Conservation (phyloP, 2,329 filamentous ascomycete genomes). For the Gremmenia infestans region DNA sequence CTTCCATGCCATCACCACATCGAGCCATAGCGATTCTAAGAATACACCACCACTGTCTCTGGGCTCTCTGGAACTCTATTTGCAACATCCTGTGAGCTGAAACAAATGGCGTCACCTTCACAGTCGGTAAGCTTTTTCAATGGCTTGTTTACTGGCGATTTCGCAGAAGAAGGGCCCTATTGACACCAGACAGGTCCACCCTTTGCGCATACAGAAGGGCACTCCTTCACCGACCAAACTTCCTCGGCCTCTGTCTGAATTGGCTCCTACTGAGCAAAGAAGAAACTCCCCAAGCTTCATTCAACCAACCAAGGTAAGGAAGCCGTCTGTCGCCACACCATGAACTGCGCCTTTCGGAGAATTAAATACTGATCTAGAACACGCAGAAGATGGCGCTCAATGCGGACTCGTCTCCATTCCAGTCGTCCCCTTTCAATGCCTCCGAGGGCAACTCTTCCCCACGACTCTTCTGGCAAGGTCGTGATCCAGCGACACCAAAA, state of each 20-base stretch:
- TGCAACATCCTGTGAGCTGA: not conserved
- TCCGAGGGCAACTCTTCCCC: constrained; percentile 63
- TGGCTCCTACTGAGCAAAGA: constrained; percentile 78
- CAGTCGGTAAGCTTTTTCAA: constrained; percentile 20
- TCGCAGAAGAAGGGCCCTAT: not conserved
- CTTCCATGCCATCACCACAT: constrained; percentile 19
- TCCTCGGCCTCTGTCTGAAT: constrained; percentile 78
- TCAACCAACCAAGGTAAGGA: constrained; percentile 63
- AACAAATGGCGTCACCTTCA: constrained; percentile 24
- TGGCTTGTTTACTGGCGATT: constrained; percentile 7
- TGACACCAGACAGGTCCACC: constrained; percentile 54
- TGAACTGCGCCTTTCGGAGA: constrained; percentile 14
- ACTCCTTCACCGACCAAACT: constrained; percentile 60
- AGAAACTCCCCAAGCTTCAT: constrained; percentile 92
- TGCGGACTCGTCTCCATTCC: constrained; percentile 77
- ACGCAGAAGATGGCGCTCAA: constrained; percentile 61
- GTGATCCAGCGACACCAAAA: constrained; percentile 62
- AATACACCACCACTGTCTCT: constrained; percentile 6
- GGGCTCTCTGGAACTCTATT: not conserved
- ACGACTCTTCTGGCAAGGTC: constrained; percentile 83
- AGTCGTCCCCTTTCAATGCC: constrained; percentile 67
- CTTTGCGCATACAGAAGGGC: constrained; percentile 73
- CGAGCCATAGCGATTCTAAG: constrained; percentile 2
- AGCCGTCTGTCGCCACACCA: constrained; percentile 14
- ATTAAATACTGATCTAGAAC: constrained; percentile 23